These are phyloP conservation scores for Fusarium sp. DNA, from an alignment of 2,329 filamentous ascomycete genomes.

Conservation along the genomic window DNA sequence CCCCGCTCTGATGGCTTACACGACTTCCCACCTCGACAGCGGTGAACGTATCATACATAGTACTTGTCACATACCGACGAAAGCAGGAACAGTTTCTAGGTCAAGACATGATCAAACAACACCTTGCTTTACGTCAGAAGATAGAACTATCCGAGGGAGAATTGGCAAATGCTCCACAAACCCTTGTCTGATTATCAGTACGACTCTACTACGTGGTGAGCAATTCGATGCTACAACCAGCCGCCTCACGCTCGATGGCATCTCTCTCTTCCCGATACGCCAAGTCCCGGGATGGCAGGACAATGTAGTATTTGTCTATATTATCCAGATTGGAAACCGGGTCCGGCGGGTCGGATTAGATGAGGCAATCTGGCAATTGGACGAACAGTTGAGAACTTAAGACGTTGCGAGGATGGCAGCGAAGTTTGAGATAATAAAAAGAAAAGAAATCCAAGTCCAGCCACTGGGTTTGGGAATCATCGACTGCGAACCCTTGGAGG, in stretches of 20 bases:
- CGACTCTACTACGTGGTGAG: neutral
- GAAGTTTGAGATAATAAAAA: neutral
- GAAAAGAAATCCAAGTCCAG: slow-evolving; percentile 8
- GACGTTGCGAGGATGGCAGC: neutral
- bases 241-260: neutral
- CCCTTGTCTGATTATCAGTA: neutral
- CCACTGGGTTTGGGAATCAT: slow-evolving; percentile 22
- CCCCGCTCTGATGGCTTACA: slow-evolving; percentile 12
- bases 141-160: neutral
- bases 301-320: neutral
- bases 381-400: neutral
- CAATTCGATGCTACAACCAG: neutral
- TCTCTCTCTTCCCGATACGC: neutral
- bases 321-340: slow-evolving; percentile 7
- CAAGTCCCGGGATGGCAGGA: neutral
- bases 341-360: slow-evolving; percentile 16
- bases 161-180: neutral
- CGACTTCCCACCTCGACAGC: slow-evolving; percentile 26
- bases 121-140: slow-evolving; percentile 16
- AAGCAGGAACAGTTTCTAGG: neutral
- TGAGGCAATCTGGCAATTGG: slow-evolving; percentile 16
- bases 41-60: slow-evolving; percentile 35
- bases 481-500: slow-evolving; percentile 40
- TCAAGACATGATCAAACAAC: neutral
- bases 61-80: neutral